phyloP scores from a whole-genome alignment of 192 early-diverging fungal species.

The Chytriomyces sp. region DNA sequence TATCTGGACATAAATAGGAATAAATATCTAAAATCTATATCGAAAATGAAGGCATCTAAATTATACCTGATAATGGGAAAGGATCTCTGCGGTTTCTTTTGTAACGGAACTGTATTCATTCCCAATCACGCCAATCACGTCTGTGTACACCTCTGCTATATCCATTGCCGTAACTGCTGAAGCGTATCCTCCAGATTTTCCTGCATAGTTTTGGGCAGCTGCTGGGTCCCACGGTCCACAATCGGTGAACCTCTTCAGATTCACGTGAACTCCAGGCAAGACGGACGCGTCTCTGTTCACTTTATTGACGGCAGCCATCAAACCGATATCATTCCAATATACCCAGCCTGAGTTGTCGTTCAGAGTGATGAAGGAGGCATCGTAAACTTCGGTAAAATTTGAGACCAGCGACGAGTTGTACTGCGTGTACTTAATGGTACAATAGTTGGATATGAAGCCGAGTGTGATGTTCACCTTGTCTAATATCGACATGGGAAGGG shows the following conservation, averaged over 20 bases:
- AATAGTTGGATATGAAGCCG: slow-evolving; percentile 11
- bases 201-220: background rate
- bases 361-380: background rate
- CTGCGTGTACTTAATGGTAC: background rate
- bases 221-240: background rate
- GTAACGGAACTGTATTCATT: background rate
- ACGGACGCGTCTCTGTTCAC: background rate
- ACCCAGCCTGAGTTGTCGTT: background rate
- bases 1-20: background rate
- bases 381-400: background rate
- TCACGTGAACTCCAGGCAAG: slow-evolving; percentile 4
- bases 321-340: background rate
- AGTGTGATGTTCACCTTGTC: slow-evolving; percentile 12
- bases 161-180: background rate
- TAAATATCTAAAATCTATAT: background rate
- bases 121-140: slow-evolving; percentile 16
- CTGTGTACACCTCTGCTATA: slow-evolving; percentile 1
- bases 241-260: slow-evolving; percentile 1
- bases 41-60: background rate
- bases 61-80: background rate
- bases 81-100: background rate
- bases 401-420: slow-evolving; percentile 1
- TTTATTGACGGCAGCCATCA: background rate
- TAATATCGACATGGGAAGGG: too few relatives aligned
- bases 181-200: background rate